These are phyloP conservation scores for Acarospora socialis DNA, from an alignment of 2,329 filamentous ascomycete genomes.

Conservation along the genomic window DNA sequence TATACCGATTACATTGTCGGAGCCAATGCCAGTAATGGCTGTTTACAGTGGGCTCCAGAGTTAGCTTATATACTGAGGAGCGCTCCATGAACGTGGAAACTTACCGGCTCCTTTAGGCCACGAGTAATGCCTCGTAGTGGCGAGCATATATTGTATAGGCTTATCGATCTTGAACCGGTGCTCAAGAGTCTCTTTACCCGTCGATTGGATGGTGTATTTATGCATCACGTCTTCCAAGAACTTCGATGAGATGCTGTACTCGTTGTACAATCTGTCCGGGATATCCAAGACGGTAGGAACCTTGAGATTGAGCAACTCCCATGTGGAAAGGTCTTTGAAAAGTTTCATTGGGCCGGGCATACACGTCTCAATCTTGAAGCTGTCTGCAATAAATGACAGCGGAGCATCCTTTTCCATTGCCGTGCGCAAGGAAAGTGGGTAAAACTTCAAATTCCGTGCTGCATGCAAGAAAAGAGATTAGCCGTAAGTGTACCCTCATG, in stretches of 20 bases:
- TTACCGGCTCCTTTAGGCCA: conserved; percentile 36
- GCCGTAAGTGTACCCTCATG: conserved; percentile 2
- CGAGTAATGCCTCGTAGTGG: conserved; percentile 33
- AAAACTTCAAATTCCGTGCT: conserved; percentile 36
- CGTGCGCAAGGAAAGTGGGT: conserved; percentile 25
- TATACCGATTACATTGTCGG: conserved; percentile 28
- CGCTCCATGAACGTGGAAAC: conserved; percentile 12
- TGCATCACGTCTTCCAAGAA: conserved; percentile 23
- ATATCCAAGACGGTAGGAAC: conserved; percentile 28
- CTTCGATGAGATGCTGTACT: conserved; percentile 27
- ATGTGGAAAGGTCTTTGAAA: conserved; percentile 25
- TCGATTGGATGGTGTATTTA: conserved; percentile 27
- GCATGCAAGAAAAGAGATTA: not conserved
- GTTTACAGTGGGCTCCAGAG: not conserved
- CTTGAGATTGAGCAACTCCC: conserved; percentile 34
- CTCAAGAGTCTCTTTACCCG: conserved; percentile 27
- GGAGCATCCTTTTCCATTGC: conserved; percentile 18
- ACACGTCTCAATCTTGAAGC: conserved; percentile 21
- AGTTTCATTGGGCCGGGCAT: conserved; percentile 20
- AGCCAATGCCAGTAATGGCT: conserved; percentile 34
- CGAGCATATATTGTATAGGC: conserved; percentile 25
- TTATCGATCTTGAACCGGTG: conserved; percentile 20
- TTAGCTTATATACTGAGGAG: not conserved
- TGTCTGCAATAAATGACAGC: conserved; percentile 19
- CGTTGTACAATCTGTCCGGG: conserved; percentile 23